Evolutionary conservation across 257 asterid genomes (phyloP), one percentile per base, ranked within the genome.

Genomic region (Cordia subcordata): DNA sequence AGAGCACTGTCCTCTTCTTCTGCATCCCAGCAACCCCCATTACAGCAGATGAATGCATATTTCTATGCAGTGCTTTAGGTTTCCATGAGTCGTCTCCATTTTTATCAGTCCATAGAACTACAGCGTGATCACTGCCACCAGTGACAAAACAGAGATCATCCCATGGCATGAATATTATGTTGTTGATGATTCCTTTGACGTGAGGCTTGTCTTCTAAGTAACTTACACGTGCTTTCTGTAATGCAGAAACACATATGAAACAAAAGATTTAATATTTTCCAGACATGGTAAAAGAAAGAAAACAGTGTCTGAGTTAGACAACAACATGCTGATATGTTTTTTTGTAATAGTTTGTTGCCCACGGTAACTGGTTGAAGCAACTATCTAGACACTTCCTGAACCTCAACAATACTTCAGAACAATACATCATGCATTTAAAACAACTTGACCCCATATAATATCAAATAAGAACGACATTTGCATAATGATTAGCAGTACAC

Each of bases 101-200:
- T 65, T 74, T 83, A 65, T 89, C 82, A 1, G 77, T 69, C 99
- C 99, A 93, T 35, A 86, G 80, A 72, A 86, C 39, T 27, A 89
- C 96, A 20, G 86, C 95, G 61, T 93, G 99, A 75, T 93, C 99
- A 59, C 92, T 80, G 50, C 99, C 99, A 52, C 91, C 94, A 38
- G 97, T 93, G 23, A 77, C 87, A 50, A 93, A 93, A 60, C 79
- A 75, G 62, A 59, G 77, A 32, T 86, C 86, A 0, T 81, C 88
- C 97, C 99, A 92, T 0, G 95, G 97, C 96, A 81, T 79, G 84
- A 92, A 92, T 62, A 33, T 57, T 57, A 92, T 86, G 83, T 75
- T 75, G 87, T 93, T 93, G 71, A 93, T 89, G 66, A 79, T 73
- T 64, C 99, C 97, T 78, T 77, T 89, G 13, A 35, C 17, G 60